phyloP scores from a whole-genome alignment of 306 rosid genomes.

The Prunus mongolica region DNA sequence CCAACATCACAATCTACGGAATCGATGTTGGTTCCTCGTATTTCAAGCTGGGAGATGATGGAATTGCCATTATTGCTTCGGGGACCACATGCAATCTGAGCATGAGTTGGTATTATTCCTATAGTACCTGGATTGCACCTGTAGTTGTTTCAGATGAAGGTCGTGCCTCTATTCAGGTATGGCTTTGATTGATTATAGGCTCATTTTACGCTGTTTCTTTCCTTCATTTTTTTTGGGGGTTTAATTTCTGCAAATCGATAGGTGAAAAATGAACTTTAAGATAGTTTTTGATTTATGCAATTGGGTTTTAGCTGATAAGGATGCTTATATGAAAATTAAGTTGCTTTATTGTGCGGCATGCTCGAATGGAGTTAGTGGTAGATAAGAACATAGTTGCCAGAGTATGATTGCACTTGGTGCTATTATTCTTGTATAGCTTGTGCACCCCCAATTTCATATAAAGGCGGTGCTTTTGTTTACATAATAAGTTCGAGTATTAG shows the following conservation, averaged over 20 bases:
- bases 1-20: conserved; percentile 55
- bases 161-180: conserved; percentile 71
- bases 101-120: conserved; percentile 75
- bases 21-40: conserved; percentile 56
- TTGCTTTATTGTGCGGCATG: neutral
- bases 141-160: conserved; percentile 63
- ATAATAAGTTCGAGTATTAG: neutral
- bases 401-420: neutral
- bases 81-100: conserved; percentile 69
- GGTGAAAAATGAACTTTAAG: neutral
- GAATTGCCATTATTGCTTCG: conserved; percentile 57
- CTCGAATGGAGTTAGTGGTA: neutral
- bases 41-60: conserved; percentile 55
- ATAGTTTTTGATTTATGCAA: neutral
- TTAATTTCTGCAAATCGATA: neutral
- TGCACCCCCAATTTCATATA: neutral
- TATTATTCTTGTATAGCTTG: neutral
- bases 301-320: neutral
- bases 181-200: neutral
- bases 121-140: conserved; percentile 70
- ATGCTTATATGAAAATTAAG: neutral
- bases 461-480: neutral
- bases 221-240: neutral
- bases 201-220: neutral
- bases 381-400: neutral